Conservation (phyloP, 1,284 basidiomycete species). For the Sporisorium graminicola region DNA sequence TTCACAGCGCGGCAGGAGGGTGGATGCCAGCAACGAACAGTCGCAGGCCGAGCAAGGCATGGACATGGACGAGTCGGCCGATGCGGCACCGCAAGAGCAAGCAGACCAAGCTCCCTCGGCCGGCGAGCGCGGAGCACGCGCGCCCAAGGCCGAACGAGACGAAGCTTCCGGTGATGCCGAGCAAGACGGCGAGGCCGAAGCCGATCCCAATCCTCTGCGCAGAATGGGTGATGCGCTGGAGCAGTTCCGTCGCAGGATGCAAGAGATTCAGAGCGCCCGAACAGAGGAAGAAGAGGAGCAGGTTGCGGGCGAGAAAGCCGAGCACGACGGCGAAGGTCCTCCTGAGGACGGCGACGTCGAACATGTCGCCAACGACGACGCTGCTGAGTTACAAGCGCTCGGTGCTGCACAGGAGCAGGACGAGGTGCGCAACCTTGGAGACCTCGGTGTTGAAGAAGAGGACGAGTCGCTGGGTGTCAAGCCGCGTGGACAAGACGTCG, state of each 20-base stretch:
- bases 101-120: conserved; percentile 48
- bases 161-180: conserved; percentile 31
- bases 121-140: conserved; percentile 23
- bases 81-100: conserved; percentile 68
- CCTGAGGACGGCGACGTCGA: conserved; percentile 75
- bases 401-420: conserved; percentile 80
- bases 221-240: conserved; percentile 87
- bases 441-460: conserved; percentile 58
- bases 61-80: conserved; percentile 58
- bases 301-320: conserved; percentile 62
- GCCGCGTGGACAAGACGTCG: conserved; percentile 62
- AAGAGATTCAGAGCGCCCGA: conserved; percentile 80
- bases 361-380: conserved; percentile 80
- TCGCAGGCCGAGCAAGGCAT: conserved; percentile 62
- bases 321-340: conserved; percentile 73
- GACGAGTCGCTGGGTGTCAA: conserved; percentile 64
- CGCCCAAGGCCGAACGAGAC: conserved; percentile 26
- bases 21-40: conserved; percentile 41
- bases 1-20: conserved; percentile 38
- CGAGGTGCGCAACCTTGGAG: conserved; percentile 77
- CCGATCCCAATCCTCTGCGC: conserved; percentile 77
- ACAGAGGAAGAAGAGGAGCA: conserved; percentile 70
- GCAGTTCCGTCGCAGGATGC: conserved; percentile 84
- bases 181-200: conserved; percentile 52
- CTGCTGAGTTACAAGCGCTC: conserved; percentile 87